These are phyloP conservation scores for Boletus subparvulus DNA, from an alignment of 768 basidiomycete species.

Conservation along the genomic window DNA sequence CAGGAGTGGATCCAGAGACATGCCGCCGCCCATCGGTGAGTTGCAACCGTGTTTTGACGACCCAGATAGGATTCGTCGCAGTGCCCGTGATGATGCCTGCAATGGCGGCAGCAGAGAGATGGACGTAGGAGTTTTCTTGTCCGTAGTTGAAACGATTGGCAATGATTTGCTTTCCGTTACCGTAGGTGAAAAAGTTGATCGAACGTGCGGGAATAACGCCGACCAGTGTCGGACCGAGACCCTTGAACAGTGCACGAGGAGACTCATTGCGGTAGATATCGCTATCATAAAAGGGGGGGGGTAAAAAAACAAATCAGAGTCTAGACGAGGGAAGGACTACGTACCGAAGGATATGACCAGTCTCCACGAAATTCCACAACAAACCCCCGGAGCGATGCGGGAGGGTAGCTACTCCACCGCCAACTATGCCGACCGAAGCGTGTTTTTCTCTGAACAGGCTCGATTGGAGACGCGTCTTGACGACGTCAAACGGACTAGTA, in stretches of 20 bases:
- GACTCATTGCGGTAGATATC: constrained; percentile 91
- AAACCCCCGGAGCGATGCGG: constrained; percentile 48
- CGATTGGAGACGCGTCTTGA: constrained; percentile 96
- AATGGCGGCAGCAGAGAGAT: constrained; percentile 79
- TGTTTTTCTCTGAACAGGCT: constrained; percentile 66
- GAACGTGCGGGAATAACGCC: constrained; percentile 95
- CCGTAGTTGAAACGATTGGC: constrained; percentile 76
- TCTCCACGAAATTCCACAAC: constrained; percentile 94
- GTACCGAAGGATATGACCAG: constrained; percentile 84
- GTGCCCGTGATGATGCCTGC: constrained; percentile 88
- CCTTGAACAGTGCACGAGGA: constrained; percentile 86
- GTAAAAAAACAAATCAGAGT: neutral
- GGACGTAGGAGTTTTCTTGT: constrained; percentile 80
- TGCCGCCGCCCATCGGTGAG: constrained; percentile 44
- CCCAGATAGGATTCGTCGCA: constrained; percentile 98
- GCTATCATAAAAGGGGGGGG: constrained; percentile 36
- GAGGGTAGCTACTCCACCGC: constrained; percentile 31
- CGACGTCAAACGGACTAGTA: constrained; percentile 97
- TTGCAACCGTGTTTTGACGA: constrained; percentile 95
- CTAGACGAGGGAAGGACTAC: neutral
- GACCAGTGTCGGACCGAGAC: constrained; percentile 90
- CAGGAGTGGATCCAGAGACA: neutral
- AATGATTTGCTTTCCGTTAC: constrained; percentile 91
- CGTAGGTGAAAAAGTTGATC: constrained; percentile 98
- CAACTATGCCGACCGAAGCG: constrained; percentile 31